Percentiles rank a stretch among this genome's conserved stretches.
Evolutionary conservation across 768 basidiomycete species (phyloP).

Genomic region (Nevesoporus exiguus): DNA sequence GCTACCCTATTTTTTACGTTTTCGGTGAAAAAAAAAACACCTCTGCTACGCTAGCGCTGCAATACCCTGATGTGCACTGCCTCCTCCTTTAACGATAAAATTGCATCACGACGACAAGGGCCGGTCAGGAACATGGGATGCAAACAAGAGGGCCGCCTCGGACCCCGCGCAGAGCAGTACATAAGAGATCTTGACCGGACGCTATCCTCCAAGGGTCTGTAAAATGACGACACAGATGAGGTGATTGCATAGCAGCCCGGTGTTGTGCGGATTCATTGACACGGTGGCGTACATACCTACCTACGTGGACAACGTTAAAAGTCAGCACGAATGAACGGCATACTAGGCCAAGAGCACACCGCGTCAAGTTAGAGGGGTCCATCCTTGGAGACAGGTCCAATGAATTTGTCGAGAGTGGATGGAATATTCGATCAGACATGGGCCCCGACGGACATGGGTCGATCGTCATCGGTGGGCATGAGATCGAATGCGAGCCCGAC

Average conservation of each 20-base stretch:
- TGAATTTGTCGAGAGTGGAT: background rate
- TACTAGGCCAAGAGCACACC: conserved; percentile 5
- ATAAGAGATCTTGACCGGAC: conserved; percentile 1
- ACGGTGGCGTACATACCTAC: conserved; percentile 15
- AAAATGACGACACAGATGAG: conserved; percentile 21
- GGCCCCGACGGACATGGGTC: background rate
- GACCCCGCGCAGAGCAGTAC: conserved; percentile 30
- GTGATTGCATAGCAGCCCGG: conserved; percentile 18
- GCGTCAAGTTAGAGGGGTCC: background rate
- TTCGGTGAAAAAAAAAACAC: background rate
- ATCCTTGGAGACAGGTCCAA: background rate
- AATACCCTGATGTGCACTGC: conserved; percentile 21
- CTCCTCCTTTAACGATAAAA: conserved; percentile 13
- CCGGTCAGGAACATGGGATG: conserved; percentile 22
- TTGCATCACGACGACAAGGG: conserved; percentile 26
- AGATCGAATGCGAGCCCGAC: conserved; percentile 1
- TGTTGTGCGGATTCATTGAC: conserved; percentile 11
- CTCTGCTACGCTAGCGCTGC: background rate
- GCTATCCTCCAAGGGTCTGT: background rate
- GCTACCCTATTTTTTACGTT: conserved; percentile 13
- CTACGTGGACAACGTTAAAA: conserved; percentile 6
- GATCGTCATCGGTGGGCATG: conserved; percentile 1
- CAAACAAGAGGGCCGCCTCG: conserved; percentile 25
- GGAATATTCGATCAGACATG: background rate
- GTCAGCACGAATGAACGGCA: conserved; percentile 12